Conservation (phyloP, 2,329 filamentous ascomycete species). For the Fusarium nematophilum region DNA sequence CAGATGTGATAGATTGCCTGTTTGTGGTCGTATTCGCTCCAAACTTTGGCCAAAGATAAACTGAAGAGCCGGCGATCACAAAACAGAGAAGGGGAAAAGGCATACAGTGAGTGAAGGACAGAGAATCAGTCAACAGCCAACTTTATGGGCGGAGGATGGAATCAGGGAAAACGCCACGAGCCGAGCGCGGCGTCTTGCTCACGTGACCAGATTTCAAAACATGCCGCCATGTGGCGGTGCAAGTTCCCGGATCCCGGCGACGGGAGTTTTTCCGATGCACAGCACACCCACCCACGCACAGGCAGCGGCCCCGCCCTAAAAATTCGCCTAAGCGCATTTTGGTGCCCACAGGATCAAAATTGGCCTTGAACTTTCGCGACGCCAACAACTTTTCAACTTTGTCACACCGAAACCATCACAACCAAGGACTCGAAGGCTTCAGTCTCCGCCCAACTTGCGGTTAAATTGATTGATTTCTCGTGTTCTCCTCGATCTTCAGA, state of each 20-base stretch:
- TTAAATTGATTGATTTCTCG: slow-evolving; percentile 99
- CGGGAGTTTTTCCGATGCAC: slow-evolving; percentile 35
- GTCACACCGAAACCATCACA: slow-evolving; percentile 50
- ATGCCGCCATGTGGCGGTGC: slow-evolving; percentile 41
- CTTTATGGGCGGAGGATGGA: slow-evolving; percentile 42
- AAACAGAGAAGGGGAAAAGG: slow-evolving; percentile 32
- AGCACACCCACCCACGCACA: no score
- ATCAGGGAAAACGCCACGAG: slow-evolving; percentile 42
- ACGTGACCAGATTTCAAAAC: slow-evolving; percentile 28
- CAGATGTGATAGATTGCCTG: slow-evolving; percentile 35
- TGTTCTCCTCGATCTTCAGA: slow-evolving; percentile 67
- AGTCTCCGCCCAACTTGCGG: slow-evolving; percentile 98
- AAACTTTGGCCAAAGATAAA: slow-evolving; percentile 34
- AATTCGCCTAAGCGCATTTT: slow-evolving; percentile 33
- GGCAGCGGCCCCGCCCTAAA: slow-evolving; percentile 33
- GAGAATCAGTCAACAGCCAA: slow-evolving; percentile 42
- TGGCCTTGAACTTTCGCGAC: slow-evolving; percentile 37
- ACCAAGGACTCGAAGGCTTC: slow-evolving; percentile 90
- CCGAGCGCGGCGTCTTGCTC: slow-evolving; percentile 19
- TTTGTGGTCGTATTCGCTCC: slow-evolving; percentile 35
- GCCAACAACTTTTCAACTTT: slow-evolving; percentile 46
- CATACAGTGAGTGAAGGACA: slow-evolving; percentile 38
- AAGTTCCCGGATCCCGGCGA: neutral
- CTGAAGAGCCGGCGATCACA: slow-evolving; percentile 40
- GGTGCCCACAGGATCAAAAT: slow-evolving; percentile 52